These are phyloP conservation scores for Magnolia sinica DNA, from an alignment of 164 flowering plant species.

Conservation along the genomic window DNA sequence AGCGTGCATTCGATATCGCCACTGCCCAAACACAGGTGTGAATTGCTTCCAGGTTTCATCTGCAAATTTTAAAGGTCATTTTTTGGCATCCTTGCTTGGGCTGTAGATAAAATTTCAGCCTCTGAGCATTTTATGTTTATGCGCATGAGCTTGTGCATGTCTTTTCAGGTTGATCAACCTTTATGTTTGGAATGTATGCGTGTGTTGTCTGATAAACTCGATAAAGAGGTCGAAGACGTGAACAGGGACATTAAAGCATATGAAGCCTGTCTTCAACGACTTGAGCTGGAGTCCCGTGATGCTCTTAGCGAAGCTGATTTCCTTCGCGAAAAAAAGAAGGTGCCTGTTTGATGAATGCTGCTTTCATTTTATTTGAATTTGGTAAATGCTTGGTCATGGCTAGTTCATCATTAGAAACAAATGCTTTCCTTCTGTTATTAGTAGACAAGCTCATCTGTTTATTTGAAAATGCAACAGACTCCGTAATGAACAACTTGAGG, in stretches of 20 bases:
- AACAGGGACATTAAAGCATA: conserved; percentile 90
- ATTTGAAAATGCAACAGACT: too few relatives aligned
- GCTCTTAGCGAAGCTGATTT: conserved; percentile 90
- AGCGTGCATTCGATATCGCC: conserved; percentile 93
- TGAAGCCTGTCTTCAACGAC: conserved; percentile 84
- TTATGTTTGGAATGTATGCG: conserved; percentile 97
- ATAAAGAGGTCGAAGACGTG: conserved; percentile 97
- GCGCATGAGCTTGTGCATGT: not conserved
- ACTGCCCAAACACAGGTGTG: conserved; percentile 79
- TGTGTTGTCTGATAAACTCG: conserved; percentile 87
- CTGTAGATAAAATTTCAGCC: too few relatives aligned
- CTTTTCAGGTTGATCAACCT: conserved; percentile 86
- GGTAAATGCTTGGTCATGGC: not conserved
- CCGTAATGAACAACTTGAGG: too few relatives aligned
- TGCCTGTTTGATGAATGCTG: conserved; percentile 14
- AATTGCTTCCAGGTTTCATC: not conserved
- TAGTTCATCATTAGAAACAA: too few relatives aligned
- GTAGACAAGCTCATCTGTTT: too few relatives aligned
- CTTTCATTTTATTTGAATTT: not conserved
- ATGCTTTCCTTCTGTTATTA: too few relatives aligned
- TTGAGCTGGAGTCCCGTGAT: conserved; percentile 76
- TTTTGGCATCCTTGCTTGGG: too few relatives aligned
- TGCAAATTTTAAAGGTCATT: not conserved
- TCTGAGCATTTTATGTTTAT: not conserved
- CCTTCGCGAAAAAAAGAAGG: conserved; percentile 88